Percentiles rank a stretch among this genome's conserved stretches.
These are phyloP conservation scores for Apiotrichum laibachii DNA, from an alignment of 1,284 basidiomycete species.

Conservation along the genomic window DNA sequence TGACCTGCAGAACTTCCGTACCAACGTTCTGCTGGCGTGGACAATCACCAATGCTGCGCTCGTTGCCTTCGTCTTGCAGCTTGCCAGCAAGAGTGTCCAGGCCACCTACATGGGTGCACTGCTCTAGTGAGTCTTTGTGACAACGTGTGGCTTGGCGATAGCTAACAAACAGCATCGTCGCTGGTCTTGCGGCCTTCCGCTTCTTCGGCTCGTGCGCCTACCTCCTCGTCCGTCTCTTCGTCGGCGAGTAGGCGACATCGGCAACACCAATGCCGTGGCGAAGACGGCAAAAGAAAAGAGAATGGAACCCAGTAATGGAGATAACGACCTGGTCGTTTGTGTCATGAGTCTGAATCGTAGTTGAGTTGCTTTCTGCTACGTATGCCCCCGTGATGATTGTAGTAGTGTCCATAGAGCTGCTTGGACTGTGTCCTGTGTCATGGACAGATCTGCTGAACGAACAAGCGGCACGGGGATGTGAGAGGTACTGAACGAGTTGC, in stretches of 20 bases:
- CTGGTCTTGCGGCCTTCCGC: conserved; percentile 76
- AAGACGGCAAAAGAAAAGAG: not conserved
- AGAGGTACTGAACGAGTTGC: too few relatives aligned
- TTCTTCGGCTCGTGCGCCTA: conserved; percentile 76
- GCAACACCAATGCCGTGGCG: not conserved
- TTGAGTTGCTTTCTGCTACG: too few relatives aligned
- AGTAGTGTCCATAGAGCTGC: too few relatives aligned
- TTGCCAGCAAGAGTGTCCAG: not conserved
- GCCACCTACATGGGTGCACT: not conserved
- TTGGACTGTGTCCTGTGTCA: too few relatives aligned
- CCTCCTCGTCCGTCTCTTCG: conserved; percentile 74
- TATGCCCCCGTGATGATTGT: too few relatives aligned
- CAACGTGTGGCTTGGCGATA: conserved; percentile 44
- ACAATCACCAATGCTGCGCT: conserved; percentile 75
- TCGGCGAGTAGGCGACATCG: conserved; percentile 62
- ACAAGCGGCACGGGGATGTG: too few relatives aligned
- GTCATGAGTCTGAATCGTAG: too few relatives aligned
- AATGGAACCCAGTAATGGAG: not conserved
- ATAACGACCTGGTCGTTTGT: too few relatives aligned
- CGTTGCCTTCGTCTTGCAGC: conserved; percentile 67
- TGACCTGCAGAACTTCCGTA: conserved; percentile 65
- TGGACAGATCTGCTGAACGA: too few relatives aligned
- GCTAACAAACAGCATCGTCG: conserved; percentile 59
- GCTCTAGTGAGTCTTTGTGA: conserved; percentile 43
- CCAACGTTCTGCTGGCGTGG: conserved; percentile 66